Evolutionary conservation across 2,329 filamentous ascomycete species (phyloP), one percentile per base, ranked within the genome.

Genomic region (Aspergillus jensenii): DNA sequence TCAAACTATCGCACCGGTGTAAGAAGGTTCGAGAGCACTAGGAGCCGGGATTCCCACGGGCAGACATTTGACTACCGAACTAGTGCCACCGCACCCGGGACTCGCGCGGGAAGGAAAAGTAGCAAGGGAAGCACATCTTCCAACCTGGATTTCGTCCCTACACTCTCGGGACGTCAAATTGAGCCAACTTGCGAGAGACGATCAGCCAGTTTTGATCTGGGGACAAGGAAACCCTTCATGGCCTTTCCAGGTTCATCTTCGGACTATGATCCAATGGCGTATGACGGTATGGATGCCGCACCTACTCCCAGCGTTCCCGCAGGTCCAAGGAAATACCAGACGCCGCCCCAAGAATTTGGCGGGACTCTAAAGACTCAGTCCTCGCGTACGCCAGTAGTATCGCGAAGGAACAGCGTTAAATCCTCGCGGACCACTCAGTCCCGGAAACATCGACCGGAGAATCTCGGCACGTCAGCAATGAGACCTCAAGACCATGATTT

Each of bases 271-370:
- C 58, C 65, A 14, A 59, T 65, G 9, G 39, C 67, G n/a, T 69
- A 75, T 51, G 84, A 89, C 66, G 68, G 64, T 19, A 87, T 88
- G 75, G 90, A 95, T 71, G 90, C 91, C 52, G 93, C 92, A 25
- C 93, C 93, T 14, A 93, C 89, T 39, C 93, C 93, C 5, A 93
- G 87, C 27, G 82, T 97, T 37, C 91, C 91, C 35, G 88, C 83
- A 49, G 93, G 93, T 5, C 91, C 93, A 56, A 86, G 91, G 61
- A 78, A 83, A 63, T 67, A 74, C 46, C 76, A 75, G 43, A 76
- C 79, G 23, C 78, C 80, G n/a, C 44, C 73, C 67, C 60, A 73
- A 63, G 72, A 71, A 23, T 66, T 65, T 70, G 44, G 63, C 51
- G 60, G 51, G 50, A 62, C 58, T 35, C 65, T 64, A 33, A 70